Evolutionary conservation across 768 basidiomycete genomes (phyloP), one percentile per base, ranked within the genome.

Genomic region (Dioszegia crocea): DNA sequence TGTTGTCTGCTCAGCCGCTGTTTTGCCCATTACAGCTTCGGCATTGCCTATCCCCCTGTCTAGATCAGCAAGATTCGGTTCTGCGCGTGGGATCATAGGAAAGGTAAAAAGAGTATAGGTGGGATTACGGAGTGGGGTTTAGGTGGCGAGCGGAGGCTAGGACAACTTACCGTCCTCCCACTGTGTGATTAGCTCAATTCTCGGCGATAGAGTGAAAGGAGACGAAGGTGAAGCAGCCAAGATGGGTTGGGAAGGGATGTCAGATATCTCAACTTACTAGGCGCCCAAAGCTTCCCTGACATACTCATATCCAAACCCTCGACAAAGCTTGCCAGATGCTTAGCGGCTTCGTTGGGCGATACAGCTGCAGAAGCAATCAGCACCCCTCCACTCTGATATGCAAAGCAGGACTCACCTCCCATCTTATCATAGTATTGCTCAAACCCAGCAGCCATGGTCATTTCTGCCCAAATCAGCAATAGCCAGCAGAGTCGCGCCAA

Each of bases 201-300:
- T n/a, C n/a, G n/a, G n/a, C n/a, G n/a, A n/a, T n/a, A n/a, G n/a
- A n/a, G n/a, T n/a, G n/a, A n/a, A n/a, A n/a, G n/a, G n/a, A n/a
- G n/a, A n/a, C n/a, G n/a, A n/a, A n/a, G n/a, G n/a, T n/a, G n/a
- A n/a, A n/a, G n/a, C n/a, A n/a, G n/a, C n/a, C n/a, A n/a, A n/a
- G n/a, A n/a, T n/a, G n/a, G n/a, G n/a, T n/a, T n/a, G n/a, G n/a
- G n/a, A n/a, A n/a, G n/a, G n/a, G n/a, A n/a, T n/a, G n/a, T n/a
- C n/a, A n/a, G n/a, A n/a, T n/a, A 31, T 31, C 11, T 14, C n/a
- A 39, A 73, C 68, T 65, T 53, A 64, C 80, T 76, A 17, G 81
- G 81, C 4, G 81, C 81, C 81, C 81, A 82, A 57, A 79, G 79
- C 45, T 80, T 75, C 5, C 82, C 82, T 0, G 77, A 75, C 58